phyloP scores from a whole-genome alignment of 441 rosid species.

The Metrosideros polymorpha region DNA sequence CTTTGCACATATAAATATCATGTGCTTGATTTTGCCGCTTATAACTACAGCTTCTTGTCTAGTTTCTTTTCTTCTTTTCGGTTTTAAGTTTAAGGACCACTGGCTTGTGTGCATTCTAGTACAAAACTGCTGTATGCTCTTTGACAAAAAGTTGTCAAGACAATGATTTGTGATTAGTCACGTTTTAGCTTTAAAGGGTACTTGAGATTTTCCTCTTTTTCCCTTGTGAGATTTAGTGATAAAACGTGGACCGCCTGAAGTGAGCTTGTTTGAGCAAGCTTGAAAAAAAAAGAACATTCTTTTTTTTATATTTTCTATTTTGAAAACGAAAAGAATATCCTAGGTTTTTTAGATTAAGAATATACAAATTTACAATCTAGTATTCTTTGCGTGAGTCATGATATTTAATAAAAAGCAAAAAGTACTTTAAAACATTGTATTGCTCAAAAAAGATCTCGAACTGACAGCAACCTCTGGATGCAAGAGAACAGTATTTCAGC shows the following conservation, averaged over 20 bases:
- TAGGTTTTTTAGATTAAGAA: not conserved
- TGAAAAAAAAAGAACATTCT: not conserved
- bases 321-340: not conserved
- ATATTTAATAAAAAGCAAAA: not conserved
- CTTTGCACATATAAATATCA: not conserved
- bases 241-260: not conserved
- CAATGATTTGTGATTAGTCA: not conserved
- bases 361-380: not conserved
- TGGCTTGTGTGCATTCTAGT: not conserved
- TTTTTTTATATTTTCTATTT: not conserved
- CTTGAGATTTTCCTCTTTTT: not conserved
- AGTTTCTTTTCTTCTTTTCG: not conserved
- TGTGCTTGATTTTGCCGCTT: not conserved
- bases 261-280: not conserved
- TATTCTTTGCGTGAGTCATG: not conserved
- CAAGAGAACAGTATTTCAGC: not conserved
- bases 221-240: not conserved
- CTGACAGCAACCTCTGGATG: not conserved
- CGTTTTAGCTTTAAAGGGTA: not conserved
- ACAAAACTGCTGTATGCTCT: not conserved
- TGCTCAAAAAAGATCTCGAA: not conserved
- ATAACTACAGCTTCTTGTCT: not conserved
- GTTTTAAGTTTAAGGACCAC: not conserved
- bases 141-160: not conserved
- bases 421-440: not conserved